These are phyloP conservation scores for Boletellus deceptivus DNA, from an alignment of 1,284 basidiomycete species.

Conservation along the genomic window DNA sequence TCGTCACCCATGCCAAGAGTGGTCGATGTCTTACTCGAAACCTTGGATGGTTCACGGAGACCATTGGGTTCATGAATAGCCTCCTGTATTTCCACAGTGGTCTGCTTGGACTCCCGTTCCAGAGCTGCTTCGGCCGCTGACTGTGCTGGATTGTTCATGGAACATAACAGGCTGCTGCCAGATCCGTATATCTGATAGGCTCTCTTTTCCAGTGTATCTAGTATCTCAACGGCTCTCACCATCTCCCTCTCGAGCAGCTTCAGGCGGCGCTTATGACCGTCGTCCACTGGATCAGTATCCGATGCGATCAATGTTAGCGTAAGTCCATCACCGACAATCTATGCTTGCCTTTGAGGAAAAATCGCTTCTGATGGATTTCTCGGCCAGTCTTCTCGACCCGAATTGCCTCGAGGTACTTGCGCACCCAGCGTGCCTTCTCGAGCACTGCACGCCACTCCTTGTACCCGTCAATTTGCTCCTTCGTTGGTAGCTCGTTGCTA, in stretches of 20 bases:
- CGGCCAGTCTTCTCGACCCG: conserved; percentile 30
- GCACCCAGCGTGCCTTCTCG: conserved; percentile 25
- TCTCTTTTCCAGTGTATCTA: conserved; percentile 22
- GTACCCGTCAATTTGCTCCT: conserved; percentile 19
- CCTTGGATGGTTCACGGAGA: background rate
- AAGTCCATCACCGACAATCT: too few relatives aligned
- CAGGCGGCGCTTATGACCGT: conserved; percentile 30
- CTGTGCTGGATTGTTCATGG: background rate
- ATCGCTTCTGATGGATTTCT: conserved; percentile 25
- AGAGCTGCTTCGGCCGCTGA: background rate
- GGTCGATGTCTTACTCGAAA: background rate
- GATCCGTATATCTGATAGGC: conserved; percentile 21
- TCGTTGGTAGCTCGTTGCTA: conserved; percentile 17
- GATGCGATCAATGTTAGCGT: background rate
- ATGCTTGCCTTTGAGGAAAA: conserved; percentile 30
- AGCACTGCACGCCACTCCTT: conserved; percentile 15
- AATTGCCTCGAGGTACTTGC: conserved; percentile 32
- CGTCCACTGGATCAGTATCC: conserved; percentile 21
- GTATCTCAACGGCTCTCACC: conserved; percentile 21
- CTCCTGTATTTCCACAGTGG: conserved; percentile 13
- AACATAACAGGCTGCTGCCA: background rate
- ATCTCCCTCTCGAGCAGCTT: conserved; percentile 31
- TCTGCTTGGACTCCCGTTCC: background rate
- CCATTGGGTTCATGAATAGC: background rate
- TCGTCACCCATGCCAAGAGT: conserved; percentile 15